Percentiles rank a stretch among this genome's conserved stretches.
Conservation (phyloP, 106 monocot genomes). For the Dioscorea zingiberensis region DNA sequence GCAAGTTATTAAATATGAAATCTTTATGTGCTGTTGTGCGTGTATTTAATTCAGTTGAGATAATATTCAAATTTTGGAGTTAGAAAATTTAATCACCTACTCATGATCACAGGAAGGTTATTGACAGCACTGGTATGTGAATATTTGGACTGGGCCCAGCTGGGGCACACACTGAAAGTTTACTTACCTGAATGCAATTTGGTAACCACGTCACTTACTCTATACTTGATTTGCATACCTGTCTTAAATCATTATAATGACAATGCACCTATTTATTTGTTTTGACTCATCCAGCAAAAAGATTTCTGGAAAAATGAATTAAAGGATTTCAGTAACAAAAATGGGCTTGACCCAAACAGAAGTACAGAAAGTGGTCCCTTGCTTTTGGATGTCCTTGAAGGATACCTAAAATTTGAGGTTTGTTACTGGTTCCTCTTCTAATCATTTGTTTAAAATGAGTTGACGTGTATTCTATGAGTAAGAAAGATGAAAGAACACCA, state of each 20-base stretch:
- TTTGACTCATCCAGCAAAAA: constrained; percentile 55
- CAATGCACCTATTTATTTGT: not conserved
- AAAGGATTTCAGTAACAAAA: constrained; percentile 76
- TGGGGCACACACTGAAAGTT: constrained; percentile 87
- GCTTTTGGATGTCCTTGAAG: constrained; percentile 94
- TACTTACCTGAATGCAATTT: constrained; percentile 95
- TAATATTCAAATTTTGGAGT: not conserved
- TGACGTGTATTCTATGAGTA: no score
- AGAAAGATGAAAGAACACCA: no score
- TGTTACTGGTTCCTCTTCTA: not conserved
- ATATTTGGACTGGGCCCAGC: constrained; percentile 92
- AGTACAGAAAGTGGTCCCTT: constrained; percentile 75
- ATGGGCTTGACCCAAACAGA: constrained; percentile 58
- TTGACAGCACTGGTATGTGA: constrained; percentile 80
- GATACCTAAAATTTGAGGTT: constrained; percentile 94
- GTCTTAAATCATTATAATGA: not conserved
- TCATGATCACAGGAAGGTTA: constrained; percentile 63
- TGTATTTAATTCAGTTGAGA: not conserved
- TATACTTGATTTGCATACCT: constrained; percentile 2
- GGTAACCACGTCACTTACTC: constrained; percentile 37
- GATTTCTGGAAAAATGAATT: constrained; percentile 93
- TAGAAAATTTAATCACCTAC: not conserved
- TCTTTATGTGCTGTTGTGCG: no score
- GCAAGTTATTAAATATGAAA: no score
- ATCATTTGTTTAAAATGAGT: no score